Percentiles rank a stretch among this genome's conserved stretches.
Evolutionary conservation across 345 rosid genomes (phyloP).

Genomic region (Alliaria petiolata): DNA sequence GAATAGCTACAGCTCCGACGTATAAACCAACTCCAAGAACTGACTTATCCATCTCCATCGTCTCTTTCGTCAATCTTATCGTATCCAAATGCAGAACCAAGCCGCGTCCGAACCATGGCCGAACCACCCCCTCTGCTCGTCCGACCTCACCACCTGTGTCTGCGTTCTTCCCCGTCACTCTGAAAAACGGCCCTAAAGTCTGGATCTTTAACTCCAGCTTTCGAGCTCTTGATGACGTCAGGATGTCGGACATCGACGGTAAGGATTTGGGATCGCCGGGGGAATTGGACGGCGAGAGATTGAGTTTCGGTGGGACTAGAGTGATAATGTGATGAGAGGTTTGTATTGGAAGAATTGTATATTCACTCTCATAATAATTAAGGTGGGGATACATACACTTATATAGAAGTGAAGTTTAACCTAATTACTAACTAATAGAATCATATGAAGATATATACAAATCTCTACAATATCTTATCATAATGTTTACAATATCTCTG

Average conservation of each 20-base stretch:
- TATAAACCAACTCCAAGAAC: slow-evolving; percentile 84
- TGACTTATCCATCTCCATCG: slow-evolving; percentile 66
- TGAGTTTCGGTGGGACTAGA: slow-evolving; percentile 13
- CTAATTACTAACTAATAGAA: no score
- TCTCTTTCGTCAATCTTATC: slow-evolving; percentile 63
- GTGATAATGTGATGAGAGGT: no score
- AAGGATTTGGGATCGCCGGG: slow-evolving; percentile 2
- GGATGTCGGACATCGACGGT: slow-evolving; percentile 74
- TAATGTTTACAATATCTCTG: no score
- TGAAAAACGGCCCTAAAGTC: slow-evolving; percentile 74
- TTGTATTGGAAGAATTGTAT: no score
- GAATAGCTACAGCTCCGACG: slow-evolving; percentile 86
- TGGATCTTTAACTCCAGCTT: slow-evolving; percentile 69
- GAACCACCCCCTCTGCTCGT: slow-evolving; percentile 63
- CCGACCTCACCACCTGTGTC: slow-evolving; percentile 61
- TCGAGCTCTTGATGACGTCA: slow-evolving; percentile 63
- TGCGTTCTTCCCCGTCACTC: slow-evolving; percentile 65
- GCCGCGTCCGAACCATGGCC: slow-evolving; percentile 73
- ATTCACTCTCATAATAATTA: no score
- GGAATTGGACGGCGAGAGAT: slow-evolving; percentile 13
- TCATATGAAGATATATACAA: no score
- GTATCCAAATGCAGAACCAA: slow-evolving; percentile 83
- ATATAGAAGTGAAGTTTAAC: no score
- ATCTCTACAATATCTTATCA: no score
- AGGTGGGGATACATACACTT: no score